Base-by-base conservation (phyloP, 306 rosid genomes). In the Chamaecrista fasciculata region DNA sequence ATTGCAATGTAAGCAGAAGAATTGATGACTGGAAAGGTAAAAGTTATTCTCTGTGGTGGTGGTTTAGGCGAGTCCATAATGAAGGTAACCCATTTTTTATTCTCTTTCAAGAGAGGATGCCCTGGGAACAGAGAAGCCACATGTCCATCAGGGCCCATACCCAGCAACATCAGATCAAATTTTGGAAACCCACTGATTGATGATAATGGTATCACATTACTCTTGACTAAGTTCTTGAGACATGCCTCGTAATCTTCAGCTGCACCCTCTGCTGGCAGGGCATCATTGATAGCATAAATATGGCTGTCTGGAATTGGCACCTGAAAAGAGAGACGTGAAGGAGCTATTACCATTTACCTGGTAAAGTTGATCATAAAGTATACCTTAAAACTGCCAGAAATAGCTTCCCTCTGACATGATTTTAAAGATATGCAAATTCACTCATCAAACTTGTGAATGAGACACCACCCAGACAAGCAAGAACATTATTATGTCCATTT, bases 91-190 rank as follows among this genome's bases (percentile, higher is more conserved):
- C 99, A 94, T 75, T 74, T 91, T 69, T 87, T 66, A 61, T 84
- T 84, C 82, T 94, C 99, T 11, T 78, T 60, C 67, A 83, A 60
- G 56, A 91, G 99, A 67, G 88, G 87, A 81, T 94, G 97, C 19
- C 96, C 95, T 0, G 99, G 99, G 83, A 94, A 94, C 44, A 94
- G 78, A 65, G 99, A 94, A 74, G 99, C 99, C 42, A 91, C 82
- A n/a, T 94, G 99, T 29, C 99, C 99, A 70, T 94, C 99, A 47
- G 99, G 99, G 43, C 99, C 99, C 99, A 94, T 94, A 15, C 99
- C 99, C 23, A 94, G 80, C 64, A 94, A 94, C 87, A 82, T 83
- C 76, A 94, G 88, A 75, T 94, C 99, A 37, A 91, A 88, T 79
- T 94, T 94, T 25, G 99, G 99, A 73, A 91, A 88, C 24, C 92